These are phyloP conservation scores for Lipomyces starkeyi DNA, from an alignment of 805 yeast genomes.

Conservation along the genomic window DNA sequence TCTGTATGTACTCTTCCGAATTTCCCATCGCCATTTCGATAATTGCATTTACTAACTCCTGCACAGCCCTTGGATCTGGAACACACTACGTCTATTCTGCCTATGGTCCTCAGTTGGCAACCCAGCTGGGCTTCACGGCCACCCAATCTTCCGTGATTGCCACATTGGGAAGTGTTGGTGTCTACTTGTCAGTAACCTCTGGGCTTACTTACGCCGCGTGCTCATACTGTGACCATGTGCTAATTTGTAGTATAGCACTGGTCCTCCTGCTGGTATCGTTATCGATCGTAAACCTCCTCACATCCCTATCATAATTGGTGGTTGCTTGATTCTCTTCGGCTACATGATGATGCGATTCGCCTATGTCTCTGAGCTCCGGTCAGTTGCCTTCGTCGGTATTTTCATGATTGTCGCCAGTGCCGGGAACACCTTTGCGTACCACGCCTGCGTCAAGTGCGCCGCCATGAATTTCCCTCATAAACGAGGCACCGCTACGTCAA, in stretches of 20 bases:
- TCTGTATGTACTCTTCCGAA: slow-evolving; percentile 24
- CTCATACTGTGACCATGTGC: background rate
- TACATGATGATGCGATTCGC: slow-evolving; percentile 62
- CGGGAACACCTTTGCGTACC: slow-evolving; percentile 71
- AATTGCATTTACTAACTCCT: background rate
- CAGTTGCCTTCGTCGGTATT: slow-evolving; percentile 51
- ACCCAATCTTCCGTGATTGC: slow-evolving; percentile 69
- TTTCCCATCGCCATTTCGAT: background rate
- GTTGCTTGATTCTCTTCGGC: slow-evolving; percentile 55
- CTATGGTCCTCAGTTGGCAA: slow-evolving; percentile 77
- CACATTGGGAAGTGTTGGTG: slow-evolving; percentile 69
- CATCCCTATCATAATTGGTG: slow-evolving; percentile 54
- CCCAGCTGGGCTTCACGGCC: slow-evolving; percentile 61
- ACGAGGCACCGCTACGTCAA: slow-evolving; percentile 75
- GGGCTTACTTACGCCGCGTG: slow-evolving; percentile 31
- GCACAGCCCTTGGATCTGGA: slow-evolving; percentile 51
- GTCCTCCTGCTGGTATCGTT: slow-evolving; percentile 70
- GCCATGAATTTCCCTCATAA: slow-evolving; percentile 70
- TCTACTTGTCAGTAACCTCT: slow-evolving; percentile 50
- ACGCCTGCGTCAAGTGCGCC: slow-evolving; percentile 73
- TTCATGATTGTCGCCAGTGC: slow-evolving; percentile 64
- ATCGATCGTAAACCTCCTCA: slow-evolving; percentile 70
- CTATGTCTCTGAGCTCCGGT: slow-evolving; percentile 49
- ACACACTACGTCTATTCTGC: slow-evolving; percentile 78
- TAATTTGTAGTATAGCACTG: slow-evolving; percentile 47